A percentile compares a stretch with the other conserved stretches of the same genome.
These are phyloP conservation scores for Pseudocercospora fuligena DNA, from an alignment of 2,329 filamentous ascomycete genomes.

Conservation along the genomic window DNA sequence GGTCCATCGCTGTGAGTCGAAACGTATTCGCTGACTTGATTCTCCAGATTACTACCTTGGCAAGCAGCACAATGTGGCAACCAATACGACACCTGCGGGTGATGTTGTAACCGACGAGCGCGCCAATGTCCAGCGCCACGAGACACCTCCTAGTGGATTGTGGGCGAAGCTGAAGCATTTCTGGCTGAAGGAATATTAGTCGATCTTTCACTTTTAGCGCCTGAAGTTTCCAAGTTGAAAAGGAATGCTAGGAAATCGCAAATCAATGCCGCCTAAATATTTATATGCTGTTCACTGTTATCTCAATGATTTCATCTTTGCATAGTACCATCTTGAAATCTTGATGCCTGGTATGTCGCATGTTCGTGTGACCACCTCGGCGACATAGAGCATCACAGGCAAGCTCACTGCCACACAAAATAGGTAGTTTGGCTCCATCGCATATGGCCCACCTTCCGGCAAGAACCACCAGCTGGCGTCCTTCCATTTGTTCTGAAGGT, in stretches of 20 bases:
- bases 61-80: slow-evolving; percentile 18
- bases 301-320: slow-evolving; percentile 27
- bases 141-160: neutral
- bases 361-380: slow-evolving; percentile 34
- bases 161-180: slow-evolving; percentile 1
- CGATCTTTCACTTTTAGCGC: neutral
- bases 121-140: neutral
- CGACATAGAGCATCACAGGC: slow-evolving; percentile 34
- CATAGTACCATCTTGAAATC: slow-evolving; percentile 30
- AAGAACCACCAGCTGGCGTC: slow-evolving; percentile 36
- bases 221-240: neutral
- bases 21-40: neutral
- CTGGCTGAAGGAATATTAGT: slow-evolving; percentile 3
- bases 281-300: slow-evolving; percentile 5
- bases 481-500: slow-evolving; percentile 29
- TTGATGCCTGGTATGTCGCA: slow-evolving; percentile 34
- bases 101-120: neutral
- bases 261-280: neutral
- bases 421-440: slow-evolving; percentile 34
- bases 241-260: neutral
- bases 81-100: neutral
- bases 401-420: slow-evolving; percentile 32
- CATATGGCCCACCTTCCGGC: slow-evolving; percentile 29
- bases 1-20: too few species aligned
- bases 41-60: slow-evolving; percentile 18